These are phyloP conservation scores for Alternaria sp. DNA, from an alignment of 2,329 filamentous ascomycete genomes.

Conservation along the genomic window DNA sequence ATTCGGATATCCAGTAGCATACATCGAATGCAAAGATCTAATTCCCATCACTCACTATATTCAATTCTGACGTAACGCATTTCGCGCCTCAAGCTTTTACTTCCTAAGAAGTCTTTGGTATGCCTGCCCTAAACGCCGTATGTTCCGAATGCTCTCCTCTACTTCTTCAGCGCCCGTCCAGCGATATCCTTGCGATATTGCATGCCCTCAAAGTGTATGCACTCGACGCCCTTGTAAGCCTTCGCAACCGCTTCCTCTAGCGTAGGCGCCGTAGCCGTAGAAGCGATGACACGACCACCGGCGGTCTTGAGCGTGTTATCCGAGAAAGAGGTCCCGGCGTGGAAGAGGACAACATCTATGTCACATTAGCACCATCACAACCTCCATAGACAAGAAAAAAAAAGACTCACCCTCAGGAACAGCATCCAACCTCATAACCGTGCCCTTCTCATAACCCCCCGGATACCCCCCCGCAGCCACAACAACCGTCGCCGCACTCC, in stretches of 20 bases:
- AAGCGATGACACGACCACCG: constrained; percentile 90
- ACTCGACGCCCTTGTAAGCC: constrained; percentile 83
- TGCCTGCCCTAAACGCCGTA: constrained; percentile 3
- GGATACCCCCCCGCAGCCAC: constrained; percentile 92
- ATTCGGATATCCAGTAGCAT: not conserved
- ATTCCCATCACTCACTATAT: not conserved
- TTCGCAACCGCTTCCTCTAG: constrained; percentile 83
- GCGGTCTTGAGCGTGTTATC: constrained; percentile 72
- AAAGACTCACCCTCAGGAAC: constrained; percentile 52
- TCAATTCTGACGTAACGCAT: not conserved
- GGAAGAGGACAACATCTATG: constrained; percentile 76
- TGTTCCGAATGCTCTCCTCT: not conserved
- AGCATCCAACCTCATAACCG: constrained; percentile 62
- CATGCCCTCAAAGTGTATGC: constrained; percentile 85
- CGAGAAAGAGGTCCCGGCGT: constrained; percentile 79
- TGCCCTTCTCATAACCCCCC: constrained; percentile 79
- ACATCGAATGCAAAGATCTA: no score
- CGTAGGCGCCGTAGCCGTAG: constrained; percentile 78
- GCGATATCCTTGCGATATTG: constrained; percentile 95
- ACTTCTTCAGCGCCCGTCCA: constrained; percentile 52
- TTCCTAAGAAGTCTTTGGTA: not conserved
- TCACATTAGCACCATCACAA: constrained; percentile 9
- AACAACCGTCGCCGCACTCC: constrained; percentile 90
- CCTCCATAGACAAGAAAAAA: constrained; percentile 43
- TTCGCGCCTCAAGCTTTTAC: not conserved